phyloP scores from a whole-genome alignment of 805 yeast genomes.

The Saccharomycopsis sp. region DNA sequence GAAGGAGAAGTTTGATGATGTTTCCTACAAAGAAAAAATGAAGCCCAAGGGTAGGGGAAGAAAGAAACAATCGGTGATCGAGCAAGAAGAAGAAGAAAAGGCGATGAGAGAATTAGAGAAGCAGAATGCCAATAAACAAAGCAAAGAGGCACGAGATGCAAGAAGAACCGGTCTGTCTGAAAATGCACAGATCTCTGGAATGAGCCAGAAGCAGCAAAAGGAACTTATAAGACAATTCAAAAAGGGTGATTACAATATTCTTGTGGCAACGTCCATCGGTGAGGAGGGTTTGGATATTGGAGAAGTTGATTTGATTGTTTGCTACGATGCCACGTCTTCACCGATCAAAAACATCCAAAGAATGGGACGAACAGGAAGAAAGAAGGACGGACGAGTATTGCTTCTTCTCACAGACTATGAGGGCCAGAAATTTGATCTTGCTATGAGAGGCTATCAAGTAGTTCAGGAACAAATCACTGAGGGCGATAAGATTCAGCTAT shows the following conservation, averaged over 20 bases:
- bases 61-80: constrained; percentile 25
- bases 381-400: constrained; percentile 78
- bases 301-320: constrained; percentile 88
- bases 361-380: constrained; percentile 98
- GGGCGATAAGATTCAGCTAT: constrained; percentile 38
- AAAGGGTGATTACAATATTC: constrained; percentile 61
- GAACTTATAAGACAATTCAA: constrained; percentile 70
- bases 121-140: constrained; percentile 29
- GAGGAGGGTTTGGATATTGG: constrained; percentile 99
- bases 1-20: constrained; percentile 61
- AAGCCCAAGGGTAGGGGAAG: constrained; percentile 40
- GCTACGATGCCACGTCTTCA: constrained; percentile 88
- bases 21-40: constrained; percentile 37
- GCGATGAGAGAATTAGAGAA: constrained; percentile 27
- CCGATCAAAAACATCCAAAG: constrained; percentile 92
- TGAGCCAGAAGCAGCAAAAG: constrained; percentile 87
- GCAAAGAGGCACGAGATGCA: constrained; percentile 30
- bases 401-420: constrained; percentile 74
- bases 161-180: constrained; percentile 59
- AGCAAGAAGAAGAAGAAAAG: constrained; percentile 28
- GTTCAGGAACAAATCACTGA: constrained; percentile 64
- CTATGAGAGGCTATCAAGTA: constrained; percentile 75
- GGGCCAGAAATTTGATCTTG: constrained; percentile 68
- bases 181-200: constrained; percentile 71
- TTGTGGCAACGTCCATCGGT: constrained; percentile 95